Evolutionary conservation across 1,139 yeast genomes (phyloP), one percentile per base, ranked within the genome.

Genomic region (Geotrichum carabidarum): DNA sequence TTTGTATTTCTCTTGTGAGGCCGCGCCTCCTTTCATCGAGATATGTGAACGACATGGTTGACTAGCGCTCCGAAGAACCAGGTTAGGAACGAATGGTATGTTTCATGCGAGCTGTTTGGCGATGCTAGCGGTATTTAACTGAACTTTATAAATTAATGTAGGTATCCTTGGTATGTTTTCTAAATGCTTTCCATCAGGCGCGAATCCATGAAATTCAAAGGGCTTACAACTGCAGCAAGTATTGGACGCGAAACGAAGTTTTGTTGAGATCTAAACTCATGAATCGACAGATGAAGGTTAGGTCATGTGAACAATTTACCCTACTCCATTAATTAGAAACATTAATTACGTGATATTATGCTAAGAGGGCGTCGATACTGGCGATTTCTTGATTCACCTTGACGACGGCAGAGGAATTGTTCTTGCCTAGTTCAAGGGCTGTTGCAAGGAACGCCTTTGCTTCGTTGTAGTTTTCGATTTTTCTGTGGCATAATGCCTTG

Each of bases 401-500:
- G 12, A 42, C 18, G 8, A 14, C n/a, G 7, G 54, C 54, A 1
- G 34, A 14, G 9, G 57, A 30, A 44, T 61, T 57, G 22, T 48
- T 48, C 8, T 64, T 64, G 11, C 62, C 61, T 45, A 67, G 55
- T 2, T 86, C 76, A 57, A 87, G 74, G 0, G 96, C 98, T 63
- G 95, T 78, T 68, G 84, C 88, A 63, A 86, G 80, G 61, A 83
- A 87, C 12, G 83, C 81, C 62, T 83, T 81, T 2, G 97, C 94
- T 34, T 81, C 86, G 50, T 78, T 80, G 61, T 81, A 78, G 67
- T 83, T 83, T 2, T 87, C 89, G 68, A 91, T 75, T 60, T 84
- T 82, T 66, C 75, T 75, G 63, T 83, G 77, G 57, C 93, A 84
- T 54, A 86, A 83, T 1, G 95, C 95, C 65, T 88, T 80, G 72